Evolutionary conservation across 2,329 filamentous ascomycete species (phyloP).

Genomic region (Pseudopyricularia cyperi): DNA sequence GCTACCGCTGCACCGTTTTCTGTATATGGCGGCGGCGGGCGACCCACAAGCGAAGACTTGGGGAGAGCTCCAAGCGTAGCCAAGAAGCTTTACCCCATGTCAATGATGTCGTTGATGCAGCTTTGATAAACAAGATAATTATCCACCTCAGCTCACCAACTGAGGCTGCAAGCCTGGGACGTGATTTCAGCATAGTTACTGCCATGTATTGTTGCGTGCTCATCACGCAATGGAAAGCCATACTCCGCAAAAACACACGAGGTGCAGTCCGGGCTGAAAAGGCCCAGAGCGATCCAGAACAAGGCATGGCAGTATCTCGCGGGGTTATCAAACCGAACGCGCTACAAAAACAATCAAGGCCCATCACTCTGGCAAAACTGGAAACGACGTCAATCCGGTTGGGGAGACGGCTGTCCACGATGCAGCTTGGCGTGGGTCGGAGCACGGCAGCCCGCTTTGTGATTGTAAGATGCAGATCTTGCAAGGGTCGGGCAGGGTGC

Average conservation of each 20-base stretch:
- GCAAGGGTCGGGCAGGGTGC: neutral
- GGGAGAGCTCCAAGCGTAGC: neutral
- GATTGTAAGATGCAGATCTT: neutral
- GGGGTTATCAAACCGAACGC: neutral
- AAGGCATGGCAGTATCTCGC: too few species aligned
- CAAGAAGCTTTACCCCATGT: conserved; percentile 1
- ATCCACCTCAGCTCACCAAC: neutral
- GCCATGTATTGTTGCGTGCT: too few species aligned
- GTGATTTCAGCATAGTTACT: too few species aligned
- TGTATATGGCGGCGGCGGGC: neutral
- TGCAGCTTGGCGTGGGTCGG: neutral
- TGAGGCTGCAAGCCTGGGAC: too few species aligned
- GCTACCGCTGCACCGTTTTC: neutral
- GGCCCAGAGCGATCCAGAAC: too few species aligned
- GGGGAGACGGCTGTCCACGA: neutral
- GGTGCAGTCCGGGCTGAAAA: too few species aligned
- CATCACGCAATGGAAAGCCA: too few species aligned
- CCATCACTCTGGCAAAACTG: neutral
- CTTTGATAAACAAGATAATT: neutral
- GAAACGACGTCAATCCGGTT: neutral
- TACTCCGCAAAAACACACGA: too few species aligned
- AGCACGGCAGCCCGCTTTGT: neutral
- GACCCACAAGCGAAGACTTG: neutral
- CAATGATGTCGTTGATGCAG: conserved; percentile 5
- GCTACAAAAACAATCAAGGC: neutral